Evolutionary conservation across 768 basidiomycete genomes (phyloP).

Genomic region (Tylopilus sp.): DNA sequence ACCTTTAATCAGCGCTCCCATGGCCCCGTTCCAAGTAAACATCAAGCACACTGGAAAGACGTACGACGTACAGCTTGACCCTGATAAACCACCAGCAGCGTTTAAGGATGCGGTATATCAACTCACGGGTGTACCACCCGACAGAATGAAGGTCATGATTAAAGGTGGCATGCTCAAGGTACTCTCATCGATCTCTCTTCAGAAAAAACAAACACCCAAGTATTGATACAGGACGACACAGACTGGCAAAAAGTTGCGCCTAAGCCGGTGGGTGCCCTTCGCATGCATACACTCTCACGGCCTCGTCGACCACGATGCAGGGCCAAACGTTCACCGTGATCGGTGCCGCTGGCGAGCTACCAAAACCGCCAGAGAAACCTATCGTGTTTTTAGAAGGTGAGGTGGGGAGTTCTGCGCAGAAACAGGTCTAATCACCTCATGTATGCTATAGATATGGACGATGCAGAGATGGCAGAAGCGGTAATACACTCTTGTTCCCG

Average conservation of each 20-base stretch:
- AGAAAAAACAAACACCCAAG: neutral
- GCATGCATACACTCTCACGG: neutral
- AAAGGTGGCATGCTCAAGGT: slow-evolving; percentile 92
- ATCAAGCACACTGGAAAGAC: slow-evolving; percentile 90
- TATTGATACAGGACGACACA: slow-evolving; percentile 68
- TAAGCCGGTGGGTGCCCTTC: slow-evolving; percentile 58
- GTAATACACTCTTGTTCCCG: slow-evolving; percentile 40
- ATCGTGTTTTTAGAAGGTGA: slow-evolving; percentile 83
- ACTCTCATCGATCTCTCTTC: neutral
- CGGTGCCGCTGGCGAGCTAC: slow-evolving; percentile 89
- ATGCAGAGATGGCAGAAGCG: slow-evolving; percentile 72
- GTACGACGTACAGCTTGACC: slow-evolving; percentile 67
- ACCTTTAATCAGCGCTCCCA: slow-evolving; percentile 24
- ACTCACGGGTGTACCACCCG: slow-evolving; percentile 80
- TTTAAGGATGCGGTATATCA: slow-evolving; percentile 87
- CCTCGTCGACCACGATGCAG: slow-evolving; percentile 33
- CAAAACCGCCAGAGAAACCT: slow-evolving; percentile 78
- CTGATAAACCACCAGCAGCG: slow-evolving; percentile 57
- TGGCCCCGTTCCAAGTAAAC: slow-evolving; percentile 71
- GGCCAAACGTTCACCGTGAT: slow-evolving; percentile 92
- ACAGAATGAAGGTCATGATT: slow-evolving; percentile 97
- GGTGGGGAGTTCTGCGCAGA: slow-evolving; percentile 7
- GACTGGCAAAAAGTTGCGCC: slow-evolving; percentile 81
- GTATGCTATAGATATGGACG: slow-evolving; percentile 70
- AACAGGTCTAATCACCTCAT: slow-evolving; percentile 9